Conservation (phyloP, 2,329 filamentous ascomycete genomes). For the Catunica adiposa region DNA sequence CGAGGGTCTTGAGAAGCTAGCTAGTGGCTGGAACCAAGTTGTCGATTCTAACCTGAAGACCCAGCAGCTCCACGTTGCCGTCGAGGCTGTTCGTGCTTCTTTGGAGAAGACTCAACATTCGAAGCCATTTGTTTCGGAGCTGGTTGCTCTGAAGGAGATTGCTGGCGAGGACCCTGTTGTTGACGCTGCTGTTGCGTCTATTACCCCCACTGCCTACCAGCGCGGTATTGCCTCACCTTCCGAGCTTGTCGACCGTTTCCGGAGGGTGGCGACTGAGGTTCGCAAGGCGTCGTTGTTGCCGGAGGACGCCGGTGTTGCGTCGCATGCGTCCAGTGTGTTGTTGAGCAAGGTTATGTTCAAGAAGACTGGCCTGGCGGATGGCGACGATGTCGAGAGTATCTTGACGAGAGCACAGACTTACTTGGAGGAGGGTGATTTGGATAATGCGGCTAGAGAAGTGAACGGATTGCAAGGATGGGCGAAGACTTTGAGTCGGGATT, state of each 20-base stretch:
- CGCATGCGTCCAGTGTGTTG: conserved; percentile 76
- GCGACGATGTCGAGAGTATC: conserved; percentile 85
- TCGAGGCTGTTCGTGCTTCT: conserved; percentile 77
- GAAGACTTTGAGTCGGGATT: conserved; percentile 85
- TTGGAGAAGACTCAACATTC: conserved; percentile 57
- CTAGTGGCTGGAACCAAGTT: conserved; percentile 75
- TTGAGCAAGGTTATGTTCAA: conserved; percentile 93
- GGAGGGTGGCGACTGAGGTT: conserved; percentile 78
- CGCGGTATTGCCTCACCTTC: conserved; percentile 68
- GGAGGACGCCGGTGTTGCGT: conserved; percentile 84
- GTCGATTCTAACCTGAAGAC: conserved; percentile 83
- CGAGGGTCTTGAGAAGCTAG: conserved; percentile 70
- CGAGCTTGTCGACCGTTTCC: conserved; percentile 88
- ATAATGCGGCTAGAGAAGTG: conserved; percentile 86
- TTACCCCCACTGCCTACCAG: conserved; percentile 88
- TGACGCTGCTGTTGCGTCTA: conserved; percentile 85
- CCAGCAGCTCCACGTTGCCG: conserved; percentile 88
- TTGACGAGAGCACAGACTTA: conserved; percentile 76
- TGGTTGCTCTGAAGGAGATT: conserved; percentile 88
- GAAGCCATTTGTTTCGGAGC: conserved; percentile 75
- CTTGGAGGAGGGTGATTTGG: conserved; percentile 83
- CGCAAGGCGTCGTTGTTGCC: conserved; percentile 86
- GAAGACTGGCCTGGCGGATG: conserved; percentile 70
- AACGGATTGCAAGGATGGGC: conserved; percentile 87
- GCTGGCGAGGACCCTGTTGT: conserved; percentile 72